Percentiles rank a stretch among this genome's conserved stretches.
Conservation (phyloP, 331 rosid genomes). For the Rhamnella rubrinervis region DNA sequence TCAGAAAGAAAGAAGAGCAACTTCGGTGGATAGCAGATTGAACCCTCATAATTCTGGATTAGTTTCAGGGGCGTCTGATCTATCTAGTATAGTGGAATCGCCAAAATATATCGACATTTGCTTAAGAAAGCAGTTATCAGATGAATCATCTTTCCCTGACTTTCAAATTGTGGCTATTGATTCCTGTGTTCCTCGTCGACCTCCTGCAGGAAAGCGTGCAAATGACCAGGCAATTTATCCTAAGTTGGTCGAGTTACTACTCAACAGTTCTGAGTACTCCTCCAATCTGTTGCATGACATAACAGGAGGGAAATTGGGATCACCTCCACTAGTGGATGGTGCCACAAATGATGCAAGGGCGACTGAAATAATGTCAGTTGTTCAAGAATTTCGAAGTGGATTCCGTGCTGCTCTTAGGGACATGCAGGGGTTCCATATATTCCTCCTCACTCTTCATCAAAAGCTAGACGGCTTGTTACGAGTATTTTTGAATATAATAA, state of each 20-base stretch:
- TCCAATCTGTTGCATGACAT: constrained; percentile 72
- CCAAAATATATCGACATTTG: constrained; percentile 52
- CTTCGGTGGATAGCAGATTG: constrained; percentile 63
- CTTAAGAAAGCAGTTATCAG: constrained; percentile 45
- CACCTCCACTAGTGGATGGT: constrained; percentile 39
- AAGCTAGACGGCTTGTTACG: constrained; percentile 76
- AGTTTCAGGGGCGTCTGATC: constrained; percentile 63
- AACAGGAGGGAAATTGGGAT: constrained; percentile 85
- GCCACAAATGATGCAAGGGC: constrained; percentile 37
- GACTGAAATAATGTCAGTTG: constrained; percentile 40
- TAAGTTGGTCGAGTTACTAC: constrained; percentile 81
- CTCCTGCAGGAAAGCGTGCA: constrained; percentile 94
- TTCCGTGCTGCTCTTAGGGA: constrained; percentile 90
- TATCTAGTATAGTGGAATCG: constrained; percentile 62
- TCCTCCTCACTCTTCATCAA: constrained; percentile 85
- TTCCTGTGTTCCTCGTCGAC: constrained; percentile 95
- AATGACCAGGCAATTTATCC: constrained; percentile 90
- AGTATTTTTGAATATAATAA: constrained; percentile 63
- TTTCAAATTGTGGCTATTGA: constrained; percentile 76
- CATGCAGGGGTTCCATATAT: constrained; percentile 87
- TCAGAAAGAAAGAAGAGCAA: constrained; percentile 83
- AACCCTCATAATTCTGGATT: constrained; percentile 47
- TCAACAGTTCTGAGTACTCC: constrained; percentile 73
- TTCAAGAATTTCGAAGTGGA: constrained; percentile 74
- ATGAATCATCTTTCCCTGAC: constrained; percentile 42